Evolutionary conservation across 306 rosid genomes (phyloP).

Genomic region (Dryas octopetala): DNA sequence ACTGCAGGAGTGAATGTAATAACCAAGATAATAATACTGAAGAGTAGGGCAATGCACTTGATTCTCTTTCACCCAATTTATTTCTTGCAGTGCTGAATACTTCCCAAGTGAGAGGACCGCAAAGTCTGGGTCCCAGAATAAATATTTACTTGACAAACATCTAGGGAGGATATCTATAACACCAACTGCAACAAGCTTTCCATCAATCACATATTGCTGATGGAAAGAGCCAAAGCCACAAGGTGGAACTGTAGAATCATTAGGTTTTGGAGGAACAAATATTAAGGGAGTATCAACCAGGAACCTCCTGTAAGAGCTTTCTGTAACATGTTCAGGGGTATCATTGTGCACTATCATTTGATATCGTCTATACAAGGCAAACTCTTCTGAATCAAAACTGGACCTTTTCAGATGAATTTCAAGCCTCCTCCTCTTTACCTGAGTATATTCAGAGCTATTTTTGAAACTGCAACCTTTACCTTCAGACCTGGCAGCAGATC

Average conservation of each 20-base stretch:
- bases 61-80: conserved; percentile 87
- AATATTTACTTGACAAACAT: conserved; percentile 91
- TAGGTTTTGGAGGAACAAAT: conserved; percentile 51
- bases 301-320: conserved; percentile 69
- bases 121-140: conserved; percentile 98
- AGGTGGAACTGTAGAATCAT: conserved; percentile 73
- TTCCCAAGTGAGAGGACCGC: conserved; percentile 92
- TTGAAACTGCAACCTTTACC: conserved; percentile 36
- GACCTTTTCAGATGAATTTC: conserved; percentile 76
- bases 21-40: conserved; percentile 91
- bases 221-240: conserved; percentile 99
- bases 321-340: conserved; percentile 57
- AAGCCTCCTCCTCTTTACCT: conserved; percentile 49
- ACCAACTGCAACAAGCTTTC: conserved; percentile 87
- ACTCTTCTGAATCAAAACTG: conserved; percentile 81
- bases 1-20: conserved; percentile 84
- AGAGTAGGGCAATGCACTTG: conserved; percentile 70
- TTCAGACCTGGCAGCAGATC: conserved; percentile 35
- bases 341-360: conserved; percentile 84
- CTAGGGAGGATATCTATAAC: conserved; percentile 92
- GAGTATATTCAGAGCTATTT: conserved; percentile 34
- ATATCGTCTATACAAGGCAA: conserved; percentile 62
- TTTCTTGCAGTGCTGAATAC: conserved; percentile 89
- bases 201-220: conserved; percentile 87
- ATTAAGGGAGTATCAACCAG: conserved; percentile 81